phyloP scores from a whole-genome alignment of 2,329 filamentous ascomycete genomes.

The Fusarium azukiicola region DNA sequence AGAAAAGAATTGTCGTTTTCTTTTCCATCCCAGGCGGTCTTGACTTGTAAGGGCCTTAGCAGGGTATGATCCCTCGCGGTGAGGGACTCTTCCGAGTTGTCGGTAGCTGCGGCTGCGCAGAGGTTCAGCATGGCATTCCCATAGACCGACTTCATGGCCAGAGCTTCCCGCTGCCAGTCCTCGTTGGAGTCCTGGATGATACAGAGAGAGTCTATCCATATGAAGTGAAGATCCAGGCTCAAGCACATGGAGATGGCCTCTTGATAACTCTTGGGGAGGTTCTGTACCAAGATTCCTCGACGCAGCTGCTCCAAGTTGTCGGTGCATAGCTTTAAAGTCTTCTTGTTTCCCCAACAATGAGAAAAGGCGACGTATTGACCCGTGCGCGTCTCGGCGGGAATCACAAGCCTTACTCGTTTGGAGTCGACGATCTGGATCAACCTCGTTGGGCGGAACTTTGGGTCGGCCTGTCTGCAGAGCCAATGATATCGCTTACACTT shows the following conservation, averaged over 20 bases:
- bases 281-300: background rate
- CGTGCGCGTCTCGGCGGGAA: background rate
- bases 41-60: background rate
- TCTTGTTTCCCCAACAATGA: background rate
- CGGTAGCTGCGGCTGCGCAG: background rate
- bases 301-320: background rate
- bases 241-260: background rate
- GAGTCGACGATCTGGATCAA: background rate
- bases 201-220: background rate
- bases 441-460: background rate
- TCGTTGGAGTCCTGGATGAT: background rate
- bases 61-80: background rate
- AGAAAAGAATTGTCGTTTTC: background rate
- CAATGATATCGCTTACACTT: background rate
- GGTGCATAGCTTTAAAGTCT: background rate
- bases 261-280: background rate
- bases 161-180: background rate
- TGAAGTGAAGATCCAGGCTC: background rate
- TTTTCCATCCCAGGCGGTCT: background rate
- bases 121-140: background rate
- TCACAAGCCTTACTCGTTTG: background rate
- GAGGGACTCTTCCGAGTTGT: background rate
- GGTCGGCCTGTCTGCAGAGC: background rate
- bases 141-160: background rate
- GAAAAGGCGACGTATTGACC: background rate